These are phyloP conservation scores for Purpureocillium lavendulum DNA, from an alignment of 2,329 filamentous ascomycete species.

Conservation along the genomic window DNA sequence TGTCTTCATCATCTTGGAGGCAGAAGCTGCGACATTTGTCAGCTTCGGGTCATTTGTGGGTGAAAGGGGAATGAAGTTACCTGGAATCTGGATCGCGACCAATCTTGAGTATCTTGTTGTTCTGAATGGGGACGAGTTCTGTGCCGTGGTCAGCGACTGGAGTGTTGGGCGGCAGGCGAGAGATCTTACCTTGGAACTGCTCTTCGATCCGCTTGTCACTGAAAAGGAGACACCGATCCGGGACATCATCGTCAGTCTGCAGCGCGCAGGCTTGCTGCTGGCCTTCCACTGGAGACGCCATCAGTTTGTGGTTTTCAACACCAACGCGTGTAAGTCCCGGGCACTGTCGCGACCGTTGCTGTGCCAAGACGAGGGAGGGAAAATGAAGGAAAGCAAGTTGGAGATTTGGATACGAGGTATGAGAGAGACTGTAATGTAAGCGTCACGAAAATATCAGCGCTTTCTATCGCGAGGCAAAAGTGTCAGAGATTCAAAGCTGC, in stretches of 20 bases:
- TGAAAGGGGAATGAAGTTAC: conserved; percentile 11
- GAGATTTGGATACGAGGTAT: no score
- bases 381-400: no score
- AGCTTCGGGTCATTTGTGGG: background rate
- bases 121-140: conserved; percentile 19
- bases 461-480: no score
- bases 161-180: conserved; percentile 5
- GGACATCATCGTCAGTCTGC: no score
- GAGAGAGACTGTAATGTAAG: no score
- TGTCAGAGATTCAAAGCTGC: no score
- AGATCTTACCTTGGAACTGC: conserved; percentile 1
- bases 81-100: conserved; percentile 25
- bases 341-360: no score
- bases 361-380: no score
- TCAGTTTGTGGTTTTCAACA: background rate
- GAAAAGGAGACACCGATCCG: conserved; percentile 1
- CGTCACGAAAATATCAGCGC: no score
- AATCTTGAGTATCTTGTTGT: conserved; percentile 23
- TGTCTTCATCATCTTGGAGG: conserved; percentile 26
- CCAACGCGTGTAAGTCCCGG: background rate
- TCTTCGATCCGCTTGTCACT: background rate
- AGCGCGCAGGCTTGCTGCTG: background rate
- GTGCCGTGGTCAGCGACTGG: background rate
- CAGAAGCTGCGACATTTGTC: conserved; percentile 22
- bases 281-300: background rate